Conservation (phyloP, 805 yeast genomes). For the Pichia cephalocereana region DNA sequence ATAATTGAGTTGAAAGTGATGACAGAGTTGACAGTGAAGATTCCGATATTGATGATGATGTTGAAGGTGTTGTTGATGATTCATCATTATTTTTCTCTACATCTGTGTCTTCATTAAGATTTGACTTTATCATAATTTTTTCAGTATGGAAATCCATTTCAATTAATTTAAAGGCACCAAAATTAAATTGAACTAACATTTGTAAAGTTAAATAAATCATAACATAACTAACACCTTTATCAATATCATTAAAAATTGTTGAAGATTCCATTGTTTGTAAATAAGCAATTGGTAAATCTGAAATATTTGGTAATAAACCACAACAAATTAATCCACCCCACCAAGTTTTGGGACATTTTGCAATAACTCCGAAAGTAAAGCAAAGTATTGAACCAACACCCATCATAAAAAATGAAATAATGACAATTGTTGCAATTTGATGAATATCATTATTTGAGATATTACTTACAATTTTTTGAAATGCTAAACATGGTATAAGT, state of each 20-base stretch:
- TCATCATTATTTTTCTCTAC: background rate
- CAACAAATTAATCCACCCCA: conserved; percentile 61
- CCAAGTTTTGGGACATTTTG: conserved; percentile 63
- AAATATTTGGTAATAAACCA: conserved; percentile 67
- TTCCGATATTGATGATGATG: background rate
- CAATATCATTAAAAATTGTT: conserved; percentile 47
- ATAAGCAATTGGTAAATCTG: conserved; percentile 82
- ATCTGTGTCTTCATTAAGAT: background rate
- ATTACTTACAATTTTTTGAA: conserved; percentile 59
- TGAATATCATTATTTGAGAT: conserved; percentile 61
- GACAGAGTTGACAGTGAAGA: background rate
- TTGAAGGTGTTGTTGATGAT: background rate
- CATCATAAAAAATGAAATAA: conserved; percentile 38
- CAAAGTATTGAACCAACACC: conserved; percentile 9
- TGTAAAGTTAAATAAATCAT: conserved; percentile 67
- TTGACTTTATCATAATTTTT: background rate
- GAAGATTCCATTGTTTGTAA: conserved; percentile 63
- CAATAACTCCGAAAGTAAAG: conserved; percentile 32
- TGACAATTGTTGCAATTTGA: conserved; percentile 54
- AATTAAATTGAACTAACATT: conserved; percentile 58
- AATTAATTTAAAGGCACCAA: conserved; percentile 67
- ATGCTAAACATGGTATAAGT: conserved; percentile 67
- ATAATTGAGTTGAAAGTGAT: background rate
- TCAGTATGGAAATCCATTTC: conserved; percentile 55
- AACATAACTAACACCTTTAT: conserved; percentile 77